phyloP scores from a whole-genome alignment of 192 early-diverging fungal species.

The Geranomyces variabilis region DNA sequence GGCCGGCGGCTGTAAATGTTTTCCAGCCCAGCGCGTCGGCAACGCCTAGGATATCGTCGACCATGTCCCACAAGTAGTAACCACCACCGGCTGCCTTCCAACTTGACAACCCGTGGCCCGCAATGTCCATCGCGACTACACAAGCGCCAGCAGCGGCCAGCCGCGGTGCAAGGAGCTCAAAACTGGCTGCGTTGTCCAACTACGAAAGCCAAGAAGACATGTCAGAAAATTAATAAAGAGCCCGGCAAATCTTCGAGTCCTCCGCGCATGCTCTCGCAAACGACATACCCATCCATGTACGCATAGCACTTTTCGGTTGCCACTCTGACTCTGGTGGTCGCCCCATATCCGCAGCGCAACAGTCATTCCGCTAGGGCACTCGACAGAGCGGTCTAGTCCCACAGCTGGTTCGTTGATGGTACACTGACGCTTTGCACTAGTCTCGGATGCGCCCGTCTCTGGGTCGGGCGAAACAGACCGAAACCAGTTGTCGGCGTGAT shows the following conservation, averaged over 20 bases:
- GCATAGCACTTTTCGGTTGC: slow-evolving; percentile 2
- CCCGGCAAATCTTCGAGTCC: too few species aligned
- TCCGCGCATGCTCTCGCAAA: not conserved
- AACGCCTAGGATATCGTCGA: slow-evolving; percentile 35
- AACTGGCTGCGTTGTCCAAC: slow-evolving; percentile 44
- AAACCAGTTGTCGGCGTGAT: too few species aligned
- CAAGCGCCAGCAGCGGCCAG: slow-evolving; percentile 11
- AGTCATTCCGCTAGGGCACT: slow-evolving; percentile 1
- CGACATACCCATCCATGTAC: slow-evolving; percentile 9
- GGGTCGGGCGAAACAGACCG: too few species aligned
- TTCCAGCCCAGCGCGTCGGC: slow-evolving; percentile 25
- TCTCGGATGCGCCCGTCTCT: too few species aligned
- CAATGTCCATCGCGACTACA: slow-evolving; percentile 40
- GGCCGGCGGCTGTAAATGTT: slow-evolving; percentile 36
- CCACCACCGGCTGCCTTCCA: slow-evolving; percentile 10
- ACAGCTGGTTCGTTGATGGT: too few species aligned
- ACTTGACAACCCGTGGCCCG: slow-evolving; percentile 43
- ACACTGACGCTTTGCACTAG: too few species aligned
- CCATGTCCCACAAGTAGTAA: slow-evolving; percentile 47
- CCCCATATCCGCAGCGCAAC: slow-evolving; percentile 8
- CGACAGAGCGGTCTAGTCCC: not conserved
- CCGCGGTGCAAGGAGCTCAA: slow-evolving; percentile 21
- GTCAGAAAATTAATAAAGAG: too few species aligned
- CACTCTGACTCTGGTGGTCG: not conserved
- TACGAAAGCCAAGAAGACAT: not conserved